Base-by-base conservation (phyloP, 2,329 filamentous ascomycete species). In the Clathrospora elynae region DNA sequence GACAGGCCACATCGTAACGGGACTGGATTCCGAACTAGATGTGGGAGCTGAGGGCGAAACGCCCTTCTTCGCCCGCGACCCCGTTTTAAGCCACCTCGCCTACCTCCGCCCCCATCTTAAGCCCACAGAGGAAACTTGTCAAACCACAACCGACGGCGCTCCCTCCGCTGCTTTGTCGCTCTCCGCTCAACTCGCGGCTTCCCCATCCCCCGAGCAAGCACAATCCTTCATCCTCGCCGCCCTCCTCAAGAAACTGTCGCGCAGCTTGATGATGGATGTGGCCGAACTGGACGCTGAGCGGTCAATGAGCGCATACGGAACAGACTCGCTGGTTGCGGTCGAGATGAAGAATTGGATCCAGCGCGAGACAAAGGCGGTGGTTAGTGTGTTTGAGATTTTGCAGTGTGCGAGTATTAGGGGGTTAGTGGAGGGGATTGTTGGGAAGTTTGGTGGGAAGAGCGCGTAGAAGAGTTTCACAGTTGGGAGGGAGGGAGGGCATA, bases 271-370 rank as follows among this genome's bases (percentile, higher is more conserved):
- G 24, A 64, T 57, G 35, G 30, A 53, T 6, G 24, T 42, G 0
- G 10, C 33, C 2, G 57, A 61, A 1, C 36, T 63, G 9, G 59
- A 63, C 14, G 16, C 42, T 0, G n/a, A 4, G 0, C 24, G 44
- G 5, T 23, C 47, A 2, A 23, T 63, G 25, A 43, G 47, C 9
- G 24, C 39, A 3, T 59, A 50, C 12, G 61, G 62, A 0, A 44
- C 59, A 1, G 64, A 65, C 32, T 63, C 57, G 1, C 42, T 67
- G 1, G 45, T 64, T 1, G 62, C 61, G 0, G 46, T 64, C 2
- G 62, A 67, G 35, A 23, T 67, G 6, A 46, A 46, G 17, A 58
- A 54, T 14, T 62, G 61, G 62, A 24, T 61, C 2, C 6, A 22
- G 4, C 46, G 47, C 7, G 55, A 61, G 31, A 39, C 55, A 4